Conservation (phyloP, 2,329 filamentous ascomycete species). For the Chalaropsis ovoidea region DNA sequence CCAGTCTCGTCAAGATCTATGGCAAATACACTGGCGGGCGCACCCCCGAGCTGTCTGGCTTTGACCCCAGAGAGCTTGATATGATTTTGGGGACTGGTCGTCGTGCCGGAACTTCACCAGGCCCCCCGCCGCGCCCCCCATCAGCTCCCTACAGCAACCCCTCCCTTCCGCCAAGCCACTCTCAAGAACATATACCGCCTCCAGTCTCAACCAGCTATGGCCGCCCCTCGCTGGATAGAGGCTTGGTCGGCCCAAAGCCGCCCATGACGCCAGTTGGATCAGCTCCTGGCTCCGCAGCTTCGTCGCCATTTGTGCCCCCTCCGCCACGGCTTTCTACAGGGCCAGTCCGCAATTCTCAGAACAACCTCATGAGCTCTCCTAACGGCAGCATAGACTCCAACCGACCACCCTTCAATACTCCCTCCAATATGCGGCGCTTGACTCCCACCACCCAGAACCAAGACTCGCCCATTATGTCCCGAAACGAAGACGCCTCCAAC, state of each 20-base stretch:
- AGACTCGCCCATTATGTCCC: slow-evolving; percentile 40
- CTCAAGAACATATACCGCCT: slow-evolving; percentile 17
- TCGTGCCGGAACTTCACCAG: slow-evolving; percentile 21
- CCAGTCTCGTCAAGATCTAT: slow-evolving; percentile 90
- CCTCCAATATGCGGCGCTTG: slow-evolving; percentile 39
- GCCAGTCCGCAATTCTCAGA: slow-evolving; percentile 27
- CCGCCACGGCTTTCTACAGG: slow-evolving; percentile 35
- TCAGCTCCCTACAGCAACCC: slow-evolving; percentile 30
- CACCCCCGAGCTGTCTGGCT: slow-evolving; percentile 67
- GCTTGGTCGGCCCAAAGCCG: slow-evolving; percentile 19
- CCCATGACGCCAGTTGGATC: slow-evolving; percentile 25
- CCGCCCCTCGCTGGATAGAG: slow-evolving; percentile 24
- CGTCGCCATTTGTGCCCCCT: slow-evolving; percentile 32
- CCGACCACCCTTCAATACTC: slow-evolving; percentile 33
- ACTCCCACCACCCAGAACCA: slow-evolving; percentile 47
- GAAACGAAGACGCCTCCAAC: slow-evolving; percentile 44
- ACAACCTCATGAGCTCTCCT: slow-evolving; percentile 36
- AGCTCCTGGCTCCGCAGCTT: slow-evolving; percentile 22
- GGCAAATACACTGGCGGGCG: slow-evolving; percentile 89
- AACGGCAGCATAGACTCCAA: slow-evolving; percentile 44
- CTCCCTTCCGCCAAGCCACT: slow-evolving; percentile 27
- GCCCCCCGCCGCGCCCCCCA: neutral
- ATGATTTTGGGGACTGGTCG: slow-evolving; percentile 55
- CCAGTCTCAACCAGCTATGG: slow-evolving; percentile 19
- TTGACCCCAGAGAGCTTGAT: slow-evolving; percentile 69